Base-by-base conservation (phyloP, 1,284 basidiomycete species). In the Boletellus dicymbophilus region DNA sequence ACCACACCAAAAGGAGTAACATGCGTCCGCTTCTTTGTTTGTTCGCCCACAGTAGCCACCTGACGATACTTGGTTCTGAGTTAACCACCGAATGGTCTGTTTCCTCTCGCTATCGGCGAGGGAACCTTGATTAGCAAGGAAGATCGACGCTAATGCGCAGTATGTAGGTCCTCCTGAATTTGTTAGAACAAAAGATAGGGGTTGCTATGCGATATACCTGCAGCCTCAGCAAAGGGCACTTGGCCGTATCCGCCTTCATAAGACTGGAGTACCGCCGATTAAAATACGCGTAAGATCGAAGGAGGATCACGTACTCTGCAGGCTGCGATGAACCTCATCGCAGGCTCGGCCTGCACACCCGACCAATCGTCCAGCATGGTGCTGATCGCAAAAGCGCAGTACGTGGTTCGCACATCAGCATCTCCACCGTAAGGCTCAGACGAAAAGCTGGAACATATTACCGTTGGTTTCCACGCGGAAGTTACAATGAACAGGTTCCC, bases 231-330 rank as follows among this genome's bases (percentile, higher is more conserved):
- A 28, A 77, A 80, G 0, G 92, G 87, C 1, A 81, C 77, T 62
- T 95, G 91, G 0, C 90, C 92, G 61, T 93, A 98, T 0, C 92
- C 95, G 21, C 95, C 95, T 75, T 98, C 95, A 65, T 93, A 93
- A 11, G 87, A 88, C 93, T 97, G 64, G 7, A 16, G 25, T 39
- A 23, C 18, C 15, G 34, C 49, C 22, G 25, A 26, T 60, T 25
- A 55, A 36, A 18, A 16, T 28, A 22, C 4, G 12, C 4, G 21
- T 8, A 22, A 1, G 26, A 51, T 13, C 37, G 37, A 21, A 21
- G 20, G 23, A 20, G 28, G 16, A 37, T 40, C 22, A 48, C 47
- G 30, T 62, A 94, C 93, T 65, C 84, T 75, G 66, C 93, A 95
- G 13, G 74, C 68, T 15, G 72, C 67, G 34, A 96, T 76, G 60